phyloP scores from a whole-genome alignment of 2,329 filamentous ascomycete species.

The Biscogniauxia sp. region DNA sequence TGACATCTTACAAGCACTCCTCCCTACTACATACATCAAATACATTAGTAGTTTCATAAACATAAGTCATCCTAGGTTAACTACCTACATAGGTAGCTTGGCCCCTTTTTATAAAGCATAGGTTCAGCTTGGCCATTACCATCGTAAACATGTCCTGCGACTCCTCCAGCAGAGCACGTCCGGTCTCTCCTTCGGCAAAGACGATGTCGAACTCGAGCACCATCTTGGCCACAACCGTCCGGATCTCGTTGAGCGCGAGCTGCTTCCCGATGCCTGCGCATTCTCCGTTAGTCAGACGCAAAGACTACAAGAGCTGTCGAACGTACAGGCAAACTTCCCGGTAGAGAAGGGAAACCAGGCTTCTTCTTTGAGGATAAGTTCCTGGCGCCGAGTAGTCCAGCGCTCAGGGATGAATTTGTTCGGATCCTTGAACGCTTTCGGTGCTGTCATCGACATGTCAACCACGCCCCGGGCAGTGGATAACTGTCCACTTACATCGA shows the following conservation, averaged over 20 bases:
- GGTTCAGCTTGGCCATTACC: conserved; percentile 13
- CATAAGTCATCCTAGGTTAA: too few species aligned
- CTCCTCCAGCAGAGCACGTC: conserved; percentile 13
- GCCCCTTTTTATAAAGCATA: conserved; percentile 11
- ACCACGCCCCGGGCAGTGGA: not conserved
- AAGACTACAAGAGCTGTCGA: not conserved
- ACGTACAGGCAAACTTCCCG: conserved; percentile 19
- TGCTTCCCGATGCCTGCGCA: conserved; percentile 17
- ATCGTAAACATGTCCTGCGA: conserved; percentile 17
- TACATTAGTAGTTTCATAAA: too few species aligned
- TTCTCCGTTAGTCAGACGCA: conserved; percentile 1
- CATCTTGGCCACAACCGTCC: conserved; percentile 15
- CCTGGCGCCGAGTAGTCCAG: conserved; percentile 15
- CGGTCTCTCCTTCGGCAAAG: conserved; percentile 16
- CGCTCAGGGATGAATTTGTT: conserved; percentile 20
- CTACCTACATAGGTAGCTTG: too few species aligned
- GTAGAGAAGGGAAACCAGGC: conserved; percentile 17
- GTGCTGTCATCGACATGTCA: conserved; percentile 4
- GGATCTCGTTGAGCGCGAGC: conserved; percentile 17
- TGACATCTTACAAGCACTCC: too few species aligned
- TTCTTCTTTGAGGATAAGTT: conserved; percentile 10
- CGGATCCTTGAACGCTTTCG: conserved; percentile 13
- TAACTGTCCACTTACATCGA: conserved; percentile 9
- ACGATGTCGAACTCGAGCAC: conserved; percentile 17
- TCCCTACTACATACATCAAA: too few species aligned